Conservation (phyloP, 2,329 filamentous ascomycete genomes). For the Phialemonium atrogriseum region DNA sequence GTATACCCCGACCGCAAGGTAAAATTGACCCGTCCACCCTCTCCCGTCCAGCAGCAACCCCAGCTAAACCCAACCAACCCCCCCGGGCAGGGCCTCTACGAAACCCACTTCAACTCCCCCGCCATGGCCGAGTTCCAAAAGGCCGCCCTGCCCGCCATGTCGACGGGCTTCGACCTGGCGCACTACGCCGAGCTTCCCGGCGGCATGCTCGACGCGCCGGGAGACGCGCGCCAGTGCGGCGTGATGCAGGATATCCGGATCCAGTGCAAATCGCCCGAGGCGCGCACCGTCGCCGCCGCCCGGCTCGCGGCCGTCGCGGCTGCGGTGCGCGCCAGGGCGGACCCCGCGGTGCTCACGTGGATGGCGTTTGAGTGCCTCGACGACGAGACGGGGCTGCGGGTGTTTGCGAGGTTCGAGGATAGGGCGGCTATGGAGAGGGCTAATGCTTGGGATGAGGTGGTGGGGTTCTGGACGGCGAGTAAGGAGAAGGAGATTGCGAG, state of each 20-base stretch:
- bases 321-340: slow-evolving; percentile 8
- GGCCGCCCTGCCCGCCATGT: slow-evolving; percentile 17
- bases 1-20: slow-evolving; percentile 19
- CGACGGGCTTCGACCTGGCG: slow-evolving; percentile 23
- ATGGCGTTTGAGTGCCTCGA: slow-evolving; percentile 20
- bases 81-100: slow-evolving; percentile 19
- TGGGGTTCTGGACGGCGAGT: slow-evolving; percentile 17
- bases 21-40: slow-evolving; percentile 2
- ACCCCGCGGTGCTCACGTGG: slow-evolving; percentile 16
- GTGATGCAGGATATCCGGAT: slow-evolving; percentile 23
- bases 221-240: slow-evolving; percentile 12
- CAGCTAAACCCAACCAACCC: neutral
- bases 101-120: slow-evolving; percentile 19
- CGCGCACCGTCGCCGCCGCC: slow-evolving; percentile 7
- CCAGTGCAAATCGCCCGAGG: slow-evolving; percentile 7
- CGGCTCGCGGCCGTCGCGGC: slow-evolving; percentile 8
- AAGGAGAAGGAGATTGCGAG: slow-evolving; percentile 16
- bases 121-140: slow-evolving; percentile 21
- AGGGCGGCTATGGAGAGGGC: slow-evolving; percentile 17
- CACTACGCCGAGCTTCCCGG: slow-evolving; percentile 19
- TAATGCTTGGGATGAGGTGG: slow-evolving; percentile 15
- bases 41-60: neutral
- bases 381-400: slow-evolving; percentile 17
- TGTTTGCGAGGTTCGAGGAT: slow-evolving; percentile 18
- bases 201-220: slow-evolving; percentile 21